Base-by-base conservation (phyloP, 768 basidiomycete species). In the Calocera viscosa region DNA sequence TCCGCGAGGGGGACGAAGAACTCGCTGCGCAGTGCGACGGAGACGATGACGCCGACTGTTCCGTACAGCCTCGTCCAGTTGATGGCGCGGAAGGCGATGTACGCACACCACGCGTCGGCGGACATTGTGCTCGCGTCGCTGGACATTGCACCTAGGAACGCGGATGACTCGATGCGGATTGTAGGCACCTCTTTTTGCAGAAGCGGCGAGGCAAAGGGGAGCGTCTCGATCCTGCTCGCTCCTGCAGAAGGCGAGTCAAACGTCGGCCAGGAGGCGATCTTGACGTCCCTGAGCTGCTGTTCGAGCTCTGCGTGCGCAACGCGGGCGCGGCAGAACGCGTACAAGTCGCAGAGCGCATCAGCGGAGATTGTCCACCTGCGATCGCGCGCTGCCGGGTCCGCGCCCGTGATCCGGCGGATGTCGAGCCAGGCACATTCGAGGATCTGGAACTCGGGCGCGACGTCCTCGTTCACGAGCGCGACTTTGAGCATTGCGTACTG, bases 221-320 rank as follows among this genome's bases (percentile, higher is more conserved):
- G 53, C 8, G 53, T 60, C 53, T 60, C 53, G 53, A 60, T 26
- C 53, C 53, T 60, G 30, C 53, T 60, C 22, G 26, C 53, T 14
- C 14, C 53, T 19, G 53, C 53, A 19, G 53, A 60, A 8, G 53
- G 53, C 14, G 53, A 60, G 53, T 60, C 53, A 26, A 60, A 60
- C 53, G 30, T 32, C 14, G 53, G 30, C 53, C 53, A 60, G 30
- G 24, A 60, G 53, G 53, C 53, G 30, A 60, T 60, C 53, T 60
- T 60, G 26, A 26, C 53, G 53, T 60, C 53, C 30, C 53, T 91
- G 75, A 96, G 84, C 74, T 95, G 93, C 49, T 84, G 81, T 76
- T 96, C 92, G 65, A 97, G 86, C 71, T 87, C 90, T 70, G 85
- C 88, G 72, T 90, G 90, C n/a, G 92, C 88, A 19, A 94, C 90